Base-by-base conservation (phyloP, 1,284 basidiomycete species). In the Xanthoconium separans region DNA sequence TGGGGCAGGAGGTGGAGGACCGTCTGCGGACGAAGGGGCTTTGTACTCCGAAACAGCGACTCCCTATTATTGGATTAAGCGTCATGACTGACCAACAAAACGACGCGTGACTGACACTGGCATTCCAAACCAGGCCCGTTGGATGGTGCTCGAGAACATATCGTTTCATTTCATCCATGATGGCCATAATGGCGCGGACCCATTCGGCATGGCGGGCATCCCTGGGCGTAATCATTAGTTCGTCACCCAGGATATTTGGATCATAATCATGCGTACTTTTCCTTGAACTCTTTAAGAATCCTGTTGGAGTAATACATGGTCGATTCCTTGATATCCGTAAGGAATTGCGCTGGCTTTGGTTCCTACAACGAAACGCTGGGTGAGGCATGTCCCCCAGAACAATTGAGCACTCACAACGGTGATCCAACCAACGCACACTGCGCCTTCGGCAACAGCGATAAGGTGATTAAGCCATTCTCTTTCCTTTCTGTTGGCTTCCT, bases 211-310 rank as follows among this genome's bases (percentile, higher is more conserved):
- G 94, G 57, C 87, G 88, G n/a, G 87, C 75, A 67, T 98, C 91
- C 65, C 94, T 97, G 61, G 36, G 54, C 51, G 27, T 47, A n/a
- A 31, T 59, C 31, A 61, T 34, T 5, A 34, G 4, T 20, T n/a
- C 22, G 13, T 44, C 30, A 9, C 33, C 30, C n/a, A 34, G 34
- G 46, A 24, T 31, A 27, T 51, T 18, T 6, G 9, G 42, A 33
- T 11, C 6, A 2, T 31, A 12, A 47, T 42, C 10, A 11, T 7
- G 65, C 89, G 58, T 57, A 93, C 93, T 90, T 91, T 13, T 95
- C 91, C 73, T 94, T 98, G 79, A 81, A 91, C 61, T 96, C 93
- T 73, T 96, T 95, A 72, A 96, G 87, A 46, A 98, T 83, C 53
- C 89, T 85, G 70, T 98, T 94, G 13, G 87, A 87, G 71, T 95